phyloP scores from a whole-genome alignment of 1,139 yeast species.

The Taphrina populina region DNA sequence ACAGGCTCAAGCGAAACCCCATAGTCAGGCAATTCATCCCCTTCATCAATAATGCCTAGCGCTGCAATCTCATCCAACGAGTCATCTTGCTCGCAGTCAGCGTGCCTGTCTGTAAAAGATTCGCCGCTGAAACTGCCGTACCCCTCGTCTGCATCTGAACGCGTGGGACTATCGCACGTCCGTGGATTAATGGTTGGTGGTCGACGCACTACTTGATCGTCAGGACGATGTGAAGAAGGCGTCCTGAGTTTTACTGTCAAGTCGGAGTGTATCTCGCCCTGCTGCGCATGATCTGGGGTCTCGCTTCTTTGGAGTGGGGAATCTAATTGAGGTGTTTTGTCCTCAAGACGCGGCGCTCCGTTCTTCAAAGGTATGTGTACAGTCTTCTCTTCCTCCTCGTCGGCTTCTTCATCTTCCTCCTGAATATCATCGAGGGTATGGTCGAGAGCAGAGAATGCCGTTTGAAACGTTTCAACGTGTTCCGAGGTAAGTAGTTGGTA shows the following conservation, averaged over 20 bases:
- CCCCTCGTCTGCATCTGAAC: slow-evolving; percentile 28
- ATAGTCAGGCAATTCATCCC: slow-evolving; percentile 26
- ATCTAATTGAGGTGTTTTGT: background rate
- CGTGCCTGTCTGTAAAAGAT: slow-evolving; percentile 1
- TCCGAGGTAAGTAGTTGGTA: slow-evolving; percentile 21
- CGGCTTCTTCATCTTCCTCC: slow-evolving; percentile 6
- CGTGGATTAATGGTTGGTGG: too few relatives aligned
- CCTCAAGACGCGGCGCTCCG: background rate
- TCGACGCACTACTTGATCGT: too few relatives aligned
- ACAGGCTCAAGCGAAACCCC: slow-evolving; percentile 25
- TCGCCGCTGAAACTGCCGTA: slow-evolving; percentile 30
- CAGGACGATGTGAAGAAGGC: too few relatives aligned
- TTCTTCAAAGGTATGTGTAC: too few relatives aligned
- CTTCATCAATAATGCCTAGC: slow-evolving; percentile 25
- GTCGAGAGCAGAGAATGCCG: slow-evolving; percentile 11
- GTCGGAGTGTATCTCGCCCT: too few relatives aligned
- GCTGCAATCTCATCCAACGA: slow-evolving; percentile 27
- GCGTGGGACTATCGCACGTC: slow-evolving; percentile 19
- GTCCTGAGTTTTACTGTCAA: too few relatives aligned
- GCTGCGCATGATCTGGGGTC: too few relatives aligned
- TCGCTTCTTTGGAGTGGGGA: too few relatives aligned
- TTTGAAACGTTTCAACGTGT: slow-evolving; percentile 27
- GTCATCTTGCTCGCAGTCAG: slow-evolving; percentile 21
- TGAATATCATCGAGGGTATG: slow-evolving; percentile 7
- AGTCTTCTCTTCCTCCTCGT: background rate